Evolutionary conservation across 2,329 filamentous ascomycete species (phyloP), one percentile per base, ranked within the genome.

Genomic region (Colletotrichum eremochloae): DNA sequence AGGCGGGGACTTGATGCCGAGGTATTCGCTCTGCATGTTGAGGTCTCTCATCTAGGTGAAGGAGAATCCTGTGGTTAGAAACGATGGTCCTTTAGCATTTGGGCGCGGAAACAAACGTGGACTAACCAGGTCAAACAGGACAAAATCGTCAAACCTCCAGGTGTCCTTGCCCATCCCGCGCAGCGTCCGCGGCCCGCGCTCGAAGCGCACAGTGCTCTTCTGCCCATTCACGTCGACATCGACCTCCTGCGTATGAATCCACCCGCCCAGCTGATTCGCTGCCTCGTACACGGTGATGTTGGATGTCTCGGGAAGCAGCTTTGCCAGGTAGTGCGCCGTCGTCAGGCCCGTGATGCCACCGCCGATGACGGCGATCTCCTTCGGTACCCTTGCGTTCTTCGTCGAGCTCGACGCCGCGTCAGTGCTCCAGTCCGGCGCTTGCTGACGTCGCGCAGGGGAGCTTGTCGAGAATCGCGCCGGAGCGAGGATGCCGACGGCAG

Each of bases 201-300:
- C 96, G 77, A 98, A 94, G 38, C 93, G 82, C 44, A 97, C 88
- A 3, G 78, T 80, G 18, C 81, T 84, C 61, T 86, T 82, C 31
- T 87, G 86, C 20, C 90, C 93, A 48, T 87, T 86, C 5, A 86
- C 82, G 12, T 82, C 80, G 18, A 93, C 88, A 1, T 88, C 81
- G 15, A 93, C 85, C 63, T 83, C 84, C 75, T 91, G 87, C 1
- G 93, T 94, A 74, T 90, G 84, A 52, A 98, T 85, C 95, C 95
- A 98, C 57, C 96, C 96, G 55, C 96, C 96, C 0, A 96, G 80
- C 29, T 90, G 86, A 31, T 88, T 80, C 38, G 86, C 88, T 29
- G 88, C 88, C 80, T 99, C 96, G 81, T 94, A 97, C 12, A 99
- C 79, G 0, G 93, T 96, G 77, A 99, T 91, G 63, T 90, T 90